Base-by-base conservation (phyloP, 306 rosid species). In the Gastrolobium villosum region DNA sequence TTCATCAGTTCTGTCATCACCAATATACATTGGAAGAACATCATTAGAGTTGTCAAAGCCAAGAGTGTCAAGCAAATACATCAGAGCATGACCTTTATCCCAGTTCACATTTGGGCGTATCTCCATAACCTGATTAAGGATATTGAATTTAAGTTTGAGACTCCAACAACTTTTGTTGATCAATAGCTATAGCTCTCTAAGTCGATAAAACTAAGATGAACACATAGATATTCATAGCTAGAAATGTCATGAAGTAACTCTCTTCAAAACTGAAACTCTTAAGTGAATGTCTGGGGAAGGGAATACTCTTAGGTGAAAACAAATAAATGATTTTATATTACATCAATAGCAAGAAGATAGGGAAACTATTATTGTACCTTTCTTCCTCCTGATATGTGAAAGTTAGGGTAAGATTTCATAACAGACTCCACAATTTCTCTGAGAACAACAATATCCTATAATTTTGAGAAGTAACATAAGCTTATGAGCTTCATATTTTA, bases 1-100 rank as follows among this genome's bases (percentile, higher is more conserved):
- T 65, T 87, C 94, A 63, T 89, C 91, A 4, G 90, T 84, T 70
- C 10, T 82, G 60, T 89, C 94, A 80, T 90, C 91, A 0, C 94
- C 91, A 4, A 90, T 69, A 39, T 87, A 87, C 3, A 90, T 13
- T 2, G 91, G 90, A 7, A 90, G 28, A 36, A 87, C 87, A 78
- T 87, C 70, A 5, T 52, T 56, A 14, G 52, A 77, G 70, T 15
- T 73, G 50, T 75, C 73, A 75, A 72, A 86, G 13, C 88, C 86
- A 54, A 86, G 78, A 74, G 88, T 86, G 70, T 76, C 82, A 9
- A 90, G 88, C 57, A 90, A 77, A 65, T 90, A 90, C 63, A 49
- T 55, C 60, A 90, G 5, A 46, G 94, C 94, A 41, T 64, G 61
- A 0, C 91, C 94, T 80, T 90, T 90, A 35, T 87, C 86, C 91